These are phyloP conservation scores for Thielaviopsis cerberus DNA, from an alignment of 2,329 filamentous ascomycete species.

Conservation along the genomic window DNA sequence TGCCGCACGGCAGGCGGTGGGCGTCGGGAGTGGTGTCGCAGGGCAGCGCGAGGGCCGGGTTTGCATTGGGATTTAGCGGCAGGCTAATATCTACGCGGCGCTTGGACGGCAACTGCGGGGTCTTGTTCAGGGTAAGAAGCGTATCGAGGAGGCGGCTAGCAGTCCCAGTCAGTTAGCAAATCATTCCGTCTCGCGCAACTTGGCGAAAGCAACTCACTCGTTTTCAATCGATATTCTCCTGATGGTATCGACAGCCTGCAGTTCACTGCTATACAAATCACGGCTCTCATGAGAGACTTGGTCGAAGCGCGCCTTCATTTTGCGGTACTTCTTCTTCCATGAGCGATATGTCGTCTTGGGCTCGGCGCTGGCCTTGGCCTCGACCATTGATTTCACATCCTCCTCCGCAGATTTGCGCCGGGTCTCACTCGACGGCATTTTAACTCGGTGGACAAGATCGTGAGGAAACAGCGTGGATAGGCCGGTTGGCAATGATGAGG, in stretches of 20 bases:
- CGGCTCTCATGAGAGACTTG: conserved; percentile 65
- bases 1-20: conserved; percentile 26
- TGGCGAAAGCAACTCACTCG: conserved; percentile 43
- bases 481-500: background rate
- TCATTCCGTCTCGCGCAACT: background rate
- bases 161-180: background rate
- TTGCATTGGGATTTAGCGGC: background rate
- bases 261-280: conserved; percentile 61
- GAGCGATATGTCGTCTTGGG: conserved; percentile 41
- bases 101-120: conserved; percentile 54
- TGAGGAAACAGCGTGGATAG: background rate
- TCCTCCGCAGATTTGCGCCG: conserved; percentile 7
- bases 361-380: conserved; percentile 26
- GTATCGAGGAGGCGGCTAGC: conserved; percentile 70
- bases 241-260: conserved; percentile 60
- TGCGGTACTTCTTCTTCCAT: conserved; percentile 87
- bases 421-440: conserved; percentile 9
- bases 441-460: background rate
- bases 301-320: conserved; percentile 68
- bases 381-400: conserved; percentile 2
- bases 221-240: conserved; percentile 79
- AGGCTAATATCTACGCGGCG: conserved; percentile 53
- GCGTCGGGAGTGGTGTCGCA: conserved; percentile 22
- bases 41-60: conserved; percentile 21
- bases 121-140: conserved; percentile 75